Conservation (phyloP, 306 rosid species). For the Sicyos edulis region DNA sequence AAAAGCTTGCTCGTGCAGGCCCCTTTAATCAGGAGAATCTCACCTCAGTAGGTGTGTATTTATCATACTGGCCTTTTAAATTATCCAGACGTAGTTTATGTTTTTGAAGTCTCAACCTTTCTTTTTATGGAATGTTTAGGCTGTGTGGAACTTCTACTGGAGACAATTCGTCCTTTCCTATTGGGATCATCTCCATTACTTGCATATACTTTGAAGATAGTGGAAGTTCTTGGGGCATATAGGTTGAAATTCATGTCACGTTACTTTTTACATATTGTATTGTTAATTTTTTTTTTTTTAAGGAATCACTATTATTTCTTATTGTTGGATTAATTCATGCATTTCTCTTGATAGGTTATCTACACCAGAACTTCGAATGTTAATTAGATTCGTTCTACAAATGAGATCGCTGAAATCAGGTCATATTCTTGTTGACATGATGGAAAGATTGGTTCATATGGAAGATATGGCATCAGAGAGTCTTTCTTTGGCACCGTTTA, state of each 20-base stretch:
- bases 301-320: background rate
- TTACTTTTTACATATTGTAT: slow-evolving; percentile 18
- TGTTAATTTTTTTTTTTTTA: slow-evolving; percentile 6
- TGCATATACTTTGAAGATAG: slow-evolving; percentile 72
- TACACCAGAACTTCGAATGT: slow-evolving; percentile 68
- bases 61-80: slow-evolving; percentile 20
- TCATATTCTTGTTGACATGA: slow-evolving; percentile 71
- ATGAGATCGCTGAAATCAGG: slow-evolving; percentile 78
- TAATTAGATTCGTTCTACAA: slow-evolving; percentile 71
- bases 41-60: slow-evolving; percentile 70
- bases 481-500: slow-evolving; percentile 82
- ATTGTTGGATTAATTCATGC: slow-evolving; percentile 21
- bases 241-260: slow-evolving; percentile 44
- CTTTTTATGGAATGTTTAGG: slow-evolving; percentile 39
- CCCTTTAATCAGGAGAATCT: slow-evolving; percentile 87
- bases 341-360: slow-evolving; percentile 66
- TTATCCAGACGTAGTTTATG: slow-evolving; percentile 16
- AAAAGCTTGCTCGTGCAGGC: slow-evolving; percentile 73
- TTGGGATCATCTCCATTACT: slow-evolving; percentile 79
- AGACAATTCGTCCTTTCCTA: slow-evolving; percentile 85
- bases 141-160: slow-evolving; percentile 87
- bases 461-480: slow-evolving; percentile 76
- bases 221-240: slow-evolving; percentile 92
- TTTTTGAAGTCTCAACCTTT: background rate
- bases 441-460: slow-evolving; percentile 74